These are phyloP conservation scores for Misopates orontium DNA, from an alignment of 257 asterid genomes.

Conservation along the genomic window DNA sequence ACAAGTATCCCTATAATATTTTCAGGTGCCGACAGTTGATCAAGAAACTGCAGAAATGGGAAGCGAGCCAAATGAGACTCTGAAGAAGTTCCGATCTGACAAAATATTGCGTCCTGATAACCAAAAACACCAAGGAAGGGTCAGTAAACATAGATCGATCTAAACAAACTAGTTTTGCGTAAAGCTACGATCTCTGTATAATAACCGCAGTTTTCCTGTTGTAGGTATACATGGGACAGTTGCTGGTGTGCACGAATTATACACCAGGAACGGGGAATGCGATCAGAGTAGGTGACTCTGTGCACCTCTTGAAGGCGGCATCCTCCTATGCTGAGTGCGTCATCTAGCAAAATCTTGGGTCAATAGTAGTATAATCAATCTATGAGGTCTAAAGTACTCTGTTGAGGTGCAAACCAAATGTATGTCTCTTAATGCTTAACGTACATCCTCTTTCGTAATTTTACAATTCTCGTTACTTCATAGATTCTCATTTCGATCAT, in stretches of 20 bases:
- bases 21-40: slow-evolving; percentile 55
- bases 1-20: too few species aligned
- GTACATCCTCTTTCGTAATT: too few species aligned
- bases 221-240: slow-evolving; percentile 40
- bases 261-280: slow-evolving; percentile 16
- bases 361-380: too few species aligned
- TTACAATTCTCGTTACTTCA: too few species aligned
- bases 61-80: slow-evolving; percentile 49
- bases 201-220: neutral
- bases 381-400: too few species aligned
- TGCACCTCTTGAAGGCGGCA: slow-evolving; percentile 32
- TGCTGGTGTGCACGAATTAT: slow-evolving; percentile 37
- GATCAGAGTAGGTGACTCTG: slow-evolving; percentile 38
- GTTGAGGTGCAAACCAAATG: too few species aligned
- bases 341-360: slow-evolving; percentile 25
- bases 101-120: slow-evolving; percentile 40
- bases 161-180: too few species aligned
- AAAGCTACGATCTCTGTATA: neutral
- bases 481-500: too few species aligned
- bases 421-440: too few species aligned
- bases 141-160: neutral
- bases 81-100: slow-evolving; percentile 49
- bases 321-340: slow-evolving; percentile 35
- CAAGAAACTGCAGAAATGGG: slow-evolving; percentile 53
- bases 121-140: slow-evolving; percentile 46